Evolutionary conservation across 768 basidiomycete species (phyloP), one percentile per base, ranked within the genome.

Genomic region (Hygrophorus pudorinus): DNA sequence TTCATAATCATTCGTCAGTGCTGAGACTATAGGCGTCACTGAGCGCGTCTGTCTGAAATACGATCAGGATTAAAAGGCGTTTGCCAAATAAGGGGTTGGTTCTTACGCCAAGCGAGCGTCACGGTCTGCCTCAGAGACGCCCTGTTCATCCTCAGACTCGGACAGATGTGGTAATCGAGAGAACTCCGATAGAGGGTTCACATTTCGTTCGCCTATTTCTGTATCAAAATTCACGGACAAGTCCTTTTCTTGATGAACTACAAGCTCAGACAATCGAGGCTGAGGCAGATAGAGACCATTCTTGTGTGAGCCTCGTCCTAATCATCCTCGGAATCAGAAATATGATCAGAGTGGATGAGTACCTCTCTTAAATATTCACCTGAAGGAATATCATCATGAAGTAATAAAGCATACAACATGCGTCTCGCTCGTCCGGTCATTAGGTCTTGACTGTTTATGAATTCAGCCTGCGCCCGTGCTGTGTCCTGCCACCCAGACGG

Each of bases 21-120:
- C 30, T 20, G 24, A 64, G 62, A 37, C 48, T 17, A 64, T 48
- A 4, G 70, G 71, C 3, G 70, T 68, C 20, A 61, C 57, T 9
- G 75, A 67, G 17, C 81, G 77, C 5, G 74, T 75, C 51, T 66
- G 68, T 40, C 79, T 81, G 31, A 14, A 42, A 32, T 20, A 16
- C 21, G 35, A 35, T 20, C 14, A 7, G 9, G 7, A 17, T 20
- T 12, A 4, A 24, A 24, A 8, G 10, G 11, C 7, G 28, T 27
- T 1, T 5, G 29, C 14, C 12, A 21, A 28, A 5, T 14, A 13
- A 20, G 34, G 12, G 12, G 20, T 11, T 11, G 34, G 13, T 37
- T 63, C 77, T 58, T 62, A 85, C 81, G 79, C 82, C 44, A 87
- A 62, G 34, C 78, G 75, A 42, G 79, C 77, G 65, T 87, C 85